phyloP scores from a whole-genome alignment of 208 protist species.

The Acanthamoeba comandoni region DNA sequence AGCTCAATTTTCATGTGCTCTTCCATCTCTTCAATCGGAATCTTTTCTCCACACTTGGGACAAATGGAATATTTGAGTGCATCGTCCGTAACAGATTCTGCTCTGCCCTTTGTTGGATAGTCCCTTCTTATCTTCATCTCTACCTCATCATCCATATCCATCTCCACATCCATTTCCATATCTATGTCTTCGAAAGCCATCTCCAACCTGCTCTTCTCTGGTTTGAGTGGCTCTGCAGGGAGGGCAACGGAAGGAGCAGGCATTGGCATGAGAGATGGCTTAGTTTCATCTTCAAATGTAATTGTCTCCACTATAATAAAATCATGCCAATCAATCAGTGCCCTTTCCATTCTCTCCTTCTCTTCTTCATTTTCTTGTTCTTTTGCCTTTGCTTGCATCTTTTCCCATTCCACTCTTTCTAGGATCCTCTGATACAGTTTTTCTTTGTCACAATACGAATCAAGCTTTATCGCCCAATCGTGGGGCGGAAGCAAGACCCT shows the following conservation, averaged over 20 bases:
- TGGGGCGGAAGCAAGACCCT: conserved; percentile 74
- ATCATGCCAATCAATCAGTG: conserved; percentile 85
- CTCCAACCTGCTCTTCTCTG: neutral
- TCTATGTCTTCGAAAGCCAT: conserved; percentile 21
- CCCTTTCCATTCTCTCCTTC: conserved; percentile 64
- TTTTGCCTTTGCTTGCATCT: conserved; percentile 64
- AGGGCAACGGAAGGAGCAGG: too few species aligned
- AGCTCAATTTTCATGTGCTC: conserved; percentile 85
- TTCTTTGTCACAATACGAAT: conserved; percentile 65
- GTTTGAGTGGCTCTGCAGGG: neutral
- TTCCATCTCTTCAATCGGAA: conserved; percentile 80
- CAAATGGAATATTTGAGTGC: conserved; percentile 72
- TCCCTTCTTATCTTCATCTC: conserved; percentile 47
- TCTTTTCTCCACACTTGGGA: conserved; percentile 80
- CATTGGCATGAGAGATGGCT: too few species aligned
- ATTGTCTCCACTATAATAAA: conserved; percentile 85
- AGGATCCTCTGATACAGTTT: conserved; percentile 74
- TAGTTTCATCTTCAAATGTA: conserved; percentile 80
- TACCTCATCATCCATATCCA: conserved; percentile 63
- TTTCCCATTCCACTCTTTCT: conserved; percentile 82
- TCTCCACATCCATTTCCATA: conserved; percentile 20
- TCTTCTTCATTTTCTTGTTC: conserved; percentile 75
- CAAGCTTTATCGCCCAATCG: conserved; percentile 48
- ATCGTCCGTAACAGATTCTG: neutral
- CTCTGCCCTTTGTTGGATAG: neutral